Evolutionary conservation across 257 asterid species (phyloP), one percentile per base, ranked within the genome.

Genomic region (Primulina tabacum): DNA sequence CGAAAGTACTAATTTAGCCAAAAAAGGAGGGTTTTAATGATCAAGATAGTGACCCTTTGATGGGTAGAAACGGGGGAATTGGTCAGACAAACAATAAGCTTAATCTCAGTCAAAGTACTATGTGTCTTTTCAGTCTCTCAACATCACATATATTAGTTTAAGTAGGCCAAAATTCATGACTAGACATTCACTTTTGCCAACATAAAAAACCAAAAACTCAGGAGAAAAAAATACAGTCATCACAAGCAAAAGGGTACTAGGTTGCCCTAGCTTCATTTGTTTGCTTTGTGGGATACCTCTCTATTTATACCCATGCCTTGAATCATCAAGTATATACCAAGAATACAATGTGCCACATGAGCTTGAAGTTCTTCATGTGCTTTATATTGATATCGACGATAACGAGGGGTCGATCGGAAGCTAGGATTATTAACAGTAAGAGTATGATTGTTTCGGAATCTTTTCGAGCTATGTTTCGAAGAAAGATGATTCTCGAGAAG

Each of bases 171-270:
- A 71, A 60, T 61, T 37, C 57, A 71, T 83, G 88, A 85, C 57
- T 79, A 73, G 90, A 83, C 77, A 33, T 12, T 43, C 90, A 81
- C 86, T 61, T 67, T 12, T 29, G 35, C 5, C 32, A 6, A 26
- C 71, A 72, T 26, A 57, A 57, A 24, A 35, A 61, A 68, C 52
- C 26, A 57, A 18, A 34, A 5, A 33, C 61, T 43, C 21, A 21
- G 5, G 18, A 12, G 62, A 55, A 50, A 50, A 47, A 16, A 35
- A 32, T 21, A 29, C 21, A 68, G 47, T 43, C 71, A 55, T 60
- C 50, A 14, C 14, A 29, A 58, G 6, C 9, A 7, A n/a, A 34
- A 38, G 56, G 35, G 28, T 73, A 65, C 79, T 66, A 71, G 72
- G 76, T 62, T 34, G 32, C 57, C 29, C 60, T 40, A 55, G 75